Base-by-base conservation (phyloP, 768 basidiomycete genomes). In the Pulveroboletus ravenelii region DNA sequence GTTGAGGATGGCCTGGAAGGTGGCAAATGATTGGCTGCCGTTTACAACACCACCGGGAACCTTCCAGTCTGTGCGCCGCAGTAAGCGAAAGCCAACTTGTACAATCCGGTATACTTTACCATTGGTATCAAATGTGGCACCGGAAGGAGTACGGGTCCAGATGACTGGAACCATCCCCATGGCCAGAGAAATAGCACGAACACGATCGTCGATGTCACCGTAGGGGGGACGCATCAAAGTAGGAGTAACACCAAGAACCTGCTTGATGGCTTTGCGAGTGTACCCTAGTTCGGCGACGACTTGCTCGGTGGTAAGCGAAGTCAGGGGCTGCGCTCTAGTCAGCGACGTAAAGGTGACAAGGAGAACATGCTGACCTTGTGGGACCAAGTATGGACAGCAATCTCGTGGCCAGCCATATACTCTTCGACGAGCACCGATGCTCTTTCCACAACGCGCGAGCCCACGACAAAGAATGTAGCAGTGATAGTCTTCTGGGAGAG, bases 271-370 rank as follows among this genome's bases (percentile, higher is more conserved):
- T 68, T 89, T 82, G 48, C 86, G 86, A 47, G 92, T 87, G 87
- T 89, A 97, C 45, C 91, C 93, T 34, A 98, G 75, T 70, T 97
- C 93, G 18, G 93, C 94, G 14, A 97, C 91, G 46, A 95, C 78
- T 73, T 95, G 77, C 62, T 78, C 83, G 59, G 80, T 96, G 38
- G 89, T 84, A 54, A 89, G 72, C 35, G 77, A 72, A 0, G 89
- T 90, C 48, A 84, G 74, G 23, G 76, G 75, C 85, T 85, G 52
- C 47, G 34, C 4, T 41, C 52, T 14, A 47, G 30, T 52, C 31
- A 65, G 55, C 59, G 23, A 64, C 15, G 45, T 27, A 40, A 15
- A 6, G 29, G 9, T 8, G 18, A 36, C 25, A 47, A 31, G 17
- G 6, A 31, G 4, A 45, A 44, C 12, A 35, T 1, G 62, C 74